phyloP scores from a whole-genome alignment of 2,329 filamentous ascomycete species.

The Xylariaceae sp. region DNA sequence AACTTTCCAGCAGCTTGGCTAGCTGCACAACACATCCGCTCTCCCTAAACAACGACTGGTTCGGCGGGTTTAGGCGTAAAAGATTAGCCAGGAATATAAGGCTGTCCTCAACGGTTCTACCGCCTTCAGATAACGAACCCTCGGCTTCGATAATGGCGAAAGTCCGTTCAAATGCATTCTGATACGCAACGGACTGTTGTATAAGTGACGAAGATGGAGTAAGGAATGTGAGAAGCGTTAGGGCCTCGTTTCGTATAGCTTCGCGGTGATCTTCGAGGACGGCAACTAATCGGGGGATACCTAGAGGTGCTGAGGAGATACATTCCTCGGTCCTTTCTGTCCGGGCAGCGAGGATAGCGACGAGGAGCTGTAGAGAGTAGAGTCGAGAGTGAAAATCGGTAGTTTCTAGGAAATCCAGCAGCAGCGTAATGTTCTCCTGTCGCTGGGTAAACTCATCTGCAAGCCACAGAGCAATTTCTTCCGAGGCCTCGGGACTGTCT shows the following conservation, averaged over 20 bases:
- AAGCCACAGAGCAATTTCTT: conserved; percentile 92
- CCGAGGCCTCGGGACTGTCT: conserved; percentile 81
- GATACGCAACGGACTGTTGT: conserved; percentile 92
- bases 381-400: conserved; percentile 85
- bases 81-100: conserved; percentile 87
- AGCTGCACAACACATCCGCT: conserved; percentile 74
- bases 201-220: conserved; percentile 83
- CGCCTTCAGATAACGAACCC: conserved; percentile 75
- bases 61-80: conserved; percentile 77
- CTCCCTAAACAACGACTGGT: conserved; percentile 90
- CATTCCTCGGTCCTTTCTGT: conserved; percentile 93
- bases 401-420: conserved; percentile 83
- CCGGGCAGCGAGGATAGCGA: conserved; percentile 76
- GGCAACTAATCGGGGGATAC: conserved; percentile 78
- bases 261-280: conserved; percentile 81
- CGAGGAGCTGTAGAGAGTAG: conserved; percentile 84
- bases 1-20: conserved; percentile 59
- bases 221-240: conserved; percentile 80
- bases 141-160: conserved; percentile 79
- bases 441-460: conserved; percentile 97
- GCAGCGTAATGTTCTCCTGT: conserved; percentile 89
- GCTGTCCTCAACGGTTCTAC: conserved; percentile 86
- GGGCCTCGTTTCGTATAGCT: conserved; percentile 78
- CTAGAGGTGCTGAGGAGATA: conserved; percentile 80
- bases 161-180: conserved; percentile 83